These are phyloP conservation scores for Lichina pygmaea DNA, from an alignment of 495 filamentous ascomycete genomes.

Conservation along the genomic window DNA sequence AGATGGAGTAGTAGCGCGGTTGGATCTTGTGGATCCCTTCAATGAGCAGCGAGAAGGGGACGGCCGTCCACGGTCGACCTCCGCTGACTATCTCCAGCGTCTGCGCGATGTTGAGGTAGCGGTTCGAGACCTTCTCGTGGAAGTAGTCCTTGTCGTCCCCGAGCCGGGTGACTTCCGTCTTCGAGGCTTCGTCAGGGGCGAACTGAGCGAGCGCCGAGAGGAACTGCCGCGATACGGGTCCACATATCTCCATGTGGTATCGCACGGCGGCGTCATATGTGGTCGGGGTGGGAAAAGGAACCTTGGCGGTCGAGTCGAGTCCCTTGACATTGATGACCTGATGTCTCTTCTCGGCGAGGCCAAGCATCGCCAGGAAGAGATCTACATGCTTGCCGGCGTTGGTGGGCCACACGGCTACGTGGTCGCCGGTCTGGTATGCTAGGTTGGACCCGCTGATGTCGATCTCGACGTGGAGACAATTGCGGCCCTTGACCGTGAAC, in stretches of 20 bases:
- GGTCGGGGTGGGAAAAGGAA: slow-evolving; percentile 90
- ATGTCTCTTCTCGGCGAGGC: slow-evolving; percentile 47
- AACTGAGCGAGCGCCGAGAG: slow-evolving; percentile 69
- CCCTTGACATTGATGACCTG: slow-evolving; percentile 74
- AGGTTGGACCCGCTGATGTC: slow-evolving; percentile 68
- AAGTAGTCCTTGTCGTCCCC: slow-evolving; percentile 93
- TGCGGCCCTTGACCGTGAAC: slow-evolving; percentile 75
- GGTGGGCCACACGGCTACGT: slow-evolving; percentile 92
- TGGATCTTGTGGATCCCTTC: slow-evolving; percentile 88
- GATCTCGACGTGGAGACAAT: slow-evolving; percentile 94
- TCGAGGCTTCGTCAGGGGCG: slow-evolving; percentile 57
- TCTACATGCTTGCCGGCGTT: slow-evolving; percentile 86
- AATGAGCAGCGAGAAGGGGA: slow-evolving; percentile 86
- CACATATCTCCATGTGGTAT: slow-evolving; percentile 94
- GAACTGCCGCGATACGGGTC: slow-evolving; percentile 89
- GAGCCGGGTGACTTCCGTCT: slow-evolving; percentile 65
- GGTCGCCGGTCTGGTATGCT: slow-evolving; percentile 85
- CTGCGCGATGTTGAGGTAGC: slow-evolving; percentile 77
- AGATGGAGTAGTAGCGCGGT: slow-evolving; percentile 98
- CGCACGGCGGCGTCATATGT: slow-evolving; percentile 85
- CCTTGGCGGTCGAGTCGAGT: slow-evolving; percentile 84
- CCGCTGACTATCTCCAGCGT: slow-evolving; percentile 48
- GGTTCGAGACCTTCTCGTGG: slow-evolving; percentile 55
- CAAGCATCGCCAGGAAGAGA: slow-evolving; percentile 59
- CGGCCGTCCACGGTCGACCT: slow-evolving; percentile 44